Evolutionary conservation across 306 rosid genomes (phyloP), one percentile per base, ranked within the genome.

Genomic region (Vachellia pachyceras): DNA sequence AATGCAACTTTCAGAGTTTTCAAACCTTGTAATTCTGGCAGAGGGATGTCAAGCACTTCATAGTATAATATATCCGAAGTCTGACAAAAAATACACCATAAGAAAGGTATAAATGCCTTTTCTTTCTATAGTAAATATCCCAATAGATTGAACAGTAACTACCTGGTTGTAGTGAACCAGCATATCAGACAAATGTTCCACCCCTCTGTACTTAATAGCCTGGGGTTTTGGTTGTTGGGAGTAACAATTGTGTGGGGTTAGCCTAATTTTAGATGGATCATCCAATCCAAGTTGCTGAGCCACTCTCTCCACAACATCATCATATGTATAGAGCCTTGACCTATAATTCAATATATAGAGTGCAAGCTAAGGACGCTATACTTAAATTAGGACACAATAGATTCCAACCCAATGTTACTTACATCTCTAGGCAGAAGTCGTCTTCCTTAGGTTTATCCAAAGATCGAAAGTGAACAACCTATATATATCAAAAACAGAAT

Each of bases 141-240:
- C 46, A 25, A 25, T 72, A 49, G 64, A 52, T 68, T 66, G 36
- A 57, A 76, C 12, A 18, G 82, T 70, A 73, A 84, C 60, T 86
- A 93, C 98, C 90, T 93, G 98, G 84, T 89, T 93, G 86, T 93
- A 91, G 84, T 93, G 97, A 64, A 93, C 88, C 80, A 91, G 86
- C 97, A 93, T 91, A 84, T 93, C 94, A 52, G 93, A 86, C 86
- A 93, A 87, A 86, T 82, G 92, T 0, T 93, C 98, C 71, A 90
- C 91, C 25, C 97, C 98, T 35, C 97, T 85, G 73, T 90, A 90
- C 76, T 93, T 91, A 50, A 93, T 91, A 61, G 97, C 90, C 82
- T 93, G 97, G 44, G 93, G 97, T 80, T 89, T 93, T 33, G 97
- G 97, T 82, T 91, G 94, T 68, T 93, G 97, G 42, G 97, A 93